A percentile compares a stretch with the other conserved stretches of the same genome.
phyloP scores from a whole-genome alignment of 2,329 filamentous ascomycete species.

The Diaporthe sp. region DNA sequence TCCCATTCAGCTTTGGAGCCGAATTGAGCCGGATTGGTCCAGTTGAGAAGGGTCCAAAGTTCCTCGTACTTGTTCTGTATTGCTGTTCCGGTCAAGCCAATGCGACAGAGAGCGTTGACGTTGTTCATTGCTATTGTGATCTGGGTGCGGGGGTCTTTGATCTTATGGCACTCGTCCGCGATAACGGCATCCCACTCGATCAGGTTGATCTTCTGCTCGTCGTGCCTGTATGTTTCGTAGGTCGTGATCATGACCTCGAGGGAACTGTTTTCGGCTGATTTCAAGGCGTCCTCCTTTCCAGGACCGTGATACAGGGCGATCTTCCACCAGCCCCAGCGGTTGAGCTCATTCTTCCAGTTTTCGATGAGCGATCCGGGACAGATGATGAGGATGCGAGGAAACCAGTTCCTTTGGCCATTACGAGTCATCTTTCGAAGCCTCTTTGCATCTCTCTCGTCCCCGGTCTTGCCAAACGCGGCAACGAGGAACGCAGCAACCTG shows the following conservation, averaged over 20 bases:
- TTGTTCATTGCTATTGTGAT: slow-evolving; percentile 90
- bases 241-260: slow-evolving; percentile 95
- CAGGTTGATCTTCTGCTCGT: slow-evolving; percentile 80
- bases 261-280: slow-evolving; percentile 80
- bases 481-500: slow-evolving; percentile 95
- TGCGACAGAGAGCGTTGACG: slow-evolving; percentile 90
- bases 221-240: slow-evolving; percentile 89
- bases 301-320: slow-evolving; percentile 84
- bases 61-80: slow-evolving; percentile 99
- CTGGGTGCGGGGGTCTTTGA: slow-evolving; percentile 85
- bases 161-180: slow-evolving; percentile 91
- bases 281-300: slow-evolving; percentile 76
- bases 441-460: slow-evolving; percentile 86
- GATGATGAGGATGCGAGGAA: slow-evolving; percentile 85
- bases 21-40: slow-evolving; percentile 88
- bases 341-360: slow-evolving; percentile 91
- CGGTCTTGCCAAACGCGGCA: slow-evolving; percentile 93
- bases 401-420: slow-evolving; percentile 73
- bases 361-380: slow-evolving; percentile 90
- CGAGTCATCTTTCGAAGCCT: slow-evolving; percentile 89
- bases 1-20: slow-evolving; percentile 81
- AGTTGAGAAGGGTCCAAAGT: slow-evolving; percentile 95
- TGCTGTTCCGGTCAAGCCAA: slow-evolving; percentile 93
- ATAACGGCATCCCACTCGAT: slow-evolving; percentile 94
- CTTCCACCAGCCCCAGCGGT: slow-evolving; percentile 97